Conservation (phyloP, 129 eudicot species). For the Artemisia argyi region DNA sequence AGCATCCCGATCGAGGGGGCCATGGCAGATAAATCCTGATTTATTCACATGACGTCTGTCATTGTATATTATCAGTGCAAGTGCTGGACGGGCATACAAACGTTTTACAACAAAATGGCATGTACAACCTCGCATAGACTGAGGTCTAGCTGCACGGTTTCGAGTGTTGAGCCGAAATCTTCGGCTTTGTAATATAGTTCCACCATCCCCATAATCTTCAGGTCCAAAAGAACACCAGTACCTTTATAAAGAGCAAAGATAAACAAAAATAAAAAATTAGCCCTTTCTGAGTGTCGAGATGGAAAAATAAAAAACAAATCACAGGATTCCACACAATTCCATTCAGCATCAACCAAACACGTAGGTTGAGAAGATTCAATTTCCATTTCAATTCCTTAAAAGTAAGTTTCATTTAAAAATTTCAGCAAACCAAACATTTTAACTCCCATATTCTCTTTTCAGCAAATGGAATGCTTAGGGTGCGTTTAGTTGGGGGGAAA, state of each 20-base stretch:
- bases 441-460: no score
- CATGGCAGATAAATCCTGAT: conserved; percentile 91
- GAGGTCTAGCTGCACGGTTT: conserved; percentile 98
- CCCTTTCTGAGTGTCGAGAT: not conserved
- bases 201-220: conserved; percentile 98
- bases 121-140: conserved; percentile 93
- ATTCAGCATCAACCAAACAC: no score
- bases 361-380: no score
- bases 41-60: conserved; percentile 84
- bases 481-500: no score
- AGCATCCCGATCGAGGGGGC: conserved; percentile 93
- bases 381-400: no score
- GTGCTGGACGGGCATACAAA: conserved; percentile 72
- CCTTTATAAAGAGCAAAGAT: conserved; percentile 41
- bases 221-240: conserved; percentile 99
- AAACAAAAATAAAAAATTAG: not conserved
- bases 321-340: no score
- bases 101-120: conserved; percentile 93
- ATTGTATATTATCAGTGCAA: conserved; percentile 75
- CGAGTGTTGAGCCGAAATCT: conserved; percentile 90
- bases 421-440: no score
- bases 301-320: no score
- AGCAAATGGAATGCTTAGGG: not conserved
- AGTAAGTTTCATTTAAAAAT: no score
- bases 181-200: conserved; percentile 83